These are phyloP conservation scores for Balansia obtecta DNA, from an alignment of 2,329 filamentous ascomycete genomes.

Conservation along the genomic window DNA sequence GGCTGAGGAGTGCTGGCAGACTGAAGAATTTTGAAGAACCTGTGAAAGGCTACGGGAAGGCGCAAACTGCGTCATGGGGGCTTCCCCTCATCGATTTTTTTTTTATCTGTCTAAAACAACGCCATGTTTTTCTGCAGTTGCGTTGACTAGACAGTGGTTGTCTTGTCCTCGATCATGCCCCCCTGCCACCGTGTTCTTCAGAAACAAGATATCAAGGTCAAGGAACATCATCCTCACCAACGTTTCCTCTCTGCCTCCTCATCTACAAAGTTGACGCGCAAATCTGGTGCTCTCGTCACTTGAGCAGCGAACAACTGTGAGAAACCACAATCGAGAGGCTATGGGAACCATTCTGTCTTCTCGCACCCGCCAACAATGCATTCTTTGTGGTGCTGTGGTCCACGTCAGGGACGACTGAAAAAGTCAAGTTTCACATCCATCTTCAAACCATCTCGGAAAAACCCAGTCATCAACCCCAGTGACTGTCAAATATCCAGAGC, in stretches of 20 bases:
- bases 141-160: background rate
- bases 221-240: background rate
- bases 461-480: slow-evolving; percentile 5
- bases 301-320: background rate
- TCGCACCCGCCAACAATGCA: slow-evolving; percentile 7
- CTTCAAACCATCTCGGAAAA: slow-evolving; percentile 6
- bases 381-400: slow-evolving; percentile 15
- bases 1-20: background rate
- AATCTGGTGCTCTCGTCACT: background rate
- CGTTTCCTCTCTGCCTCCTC: background rate
- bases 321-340: background rate
- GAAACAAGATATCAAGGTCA: background rate
- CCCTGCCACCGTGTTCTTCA: background rate
- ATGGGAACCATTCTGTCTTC: background rate
- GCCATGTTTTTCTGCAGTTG: background rate
- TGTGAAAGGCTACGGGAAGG: background rate
- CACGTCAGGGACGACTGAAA: slow-evolving; percentile 6
- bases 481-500: background rate
- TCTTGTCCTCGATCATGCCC: background rate
- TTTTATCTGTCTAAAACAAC: background rate
- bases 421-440: slow-evolving; percentile 7
- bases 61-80: background rate
- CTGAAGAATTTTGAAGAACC: background rate
- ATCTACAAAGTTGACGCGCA: background rate
- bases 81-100: background rate